Base-by-base conservation (phyloP, 345 rosid species). In the Noccaea bulbosa region DNA sequence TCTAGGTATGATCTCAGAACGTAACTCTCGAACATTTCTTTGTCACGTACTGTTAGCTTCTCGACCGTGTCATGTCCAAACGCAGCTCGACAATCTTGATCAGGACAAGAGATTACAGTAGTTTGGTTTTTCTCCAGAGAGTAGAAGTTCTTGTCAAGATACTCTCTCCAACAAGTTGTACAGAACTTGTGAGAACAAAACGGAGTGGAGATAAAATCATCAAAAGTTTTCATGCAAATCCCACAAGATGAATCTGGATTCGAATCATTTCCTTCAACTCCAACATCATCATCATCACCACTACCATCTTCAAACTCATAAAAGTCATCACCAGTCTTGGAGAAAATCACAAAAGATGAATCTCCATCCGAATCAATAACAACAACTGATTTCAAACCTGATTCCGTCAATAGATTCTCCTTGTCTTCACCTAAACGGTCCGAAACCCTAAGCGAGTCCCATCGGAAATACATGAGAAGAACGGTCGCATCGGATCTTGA, bases 111-210 rank as follows among this genome's bases (percentile, higher is more conserved):
- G 47, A 52, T 71, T 1, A 12, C 10, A 4, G 15, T 8, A 4
- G 24, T 17, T 16, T 34, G 14, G 7, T 1, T 38, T 39, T 39
- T 40, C 27, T 33, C 59, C 3, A 41, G 4, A 17, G 44, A 50
- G 66, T 14, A 55, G 7, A 55, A 68, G 0, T 2, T 33, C 46
- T 51, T 50, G 0, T 41, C 37, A 16, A 62, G 69, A 22, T 43
- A 43, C 5, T 62, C 12, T 0, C 61, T 33, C 75, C 75, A 71
- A 34, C 44, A 71, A 17, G 4, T 15, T 10, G 9, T 34, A 53
- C 52, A 40, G 33, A 71, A 71, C 16, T 43, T 51, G 69, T 62
- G 75, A 33, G 75, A 62, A 62, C 75, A 71, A 17, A 33, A 51
- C 3, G 53, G 46, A 2, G 75, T 71, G 7, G 75, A 62, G 69